A percentile compares a stretch with the other conserved stretches of the same genome.
Evolutionary conservation across 768 basidiomycete species (phyloP).

Genomic region (Psilocybe tampanensis): DNA sequence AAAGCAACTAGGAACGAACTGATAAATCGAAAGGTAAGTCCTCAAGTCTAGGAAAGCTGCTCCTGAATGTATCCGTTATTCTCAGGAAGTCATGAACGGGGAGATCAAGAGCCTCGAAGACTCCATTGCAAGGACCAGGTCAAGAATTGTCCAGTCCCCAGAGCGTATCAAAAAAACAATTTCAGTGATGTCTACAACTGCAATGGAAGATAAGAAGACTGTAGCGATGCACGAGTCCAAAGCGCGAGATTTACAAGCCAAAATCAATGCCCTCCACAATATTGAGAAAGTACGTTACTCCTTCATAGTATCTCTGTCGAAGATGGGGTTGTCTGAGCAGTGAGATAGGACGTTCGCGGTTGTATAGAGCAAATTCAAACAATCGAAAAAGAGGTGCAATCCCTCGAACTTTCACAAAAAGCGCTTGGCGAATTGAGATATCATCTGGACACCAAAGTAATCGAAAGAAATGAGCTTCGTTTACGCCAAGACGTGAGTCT

Average conservation of each 20-base stretch:
- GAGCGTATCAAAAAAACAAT: constrained; percentile 88
- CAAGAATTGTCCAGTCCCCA: constrained; percentile 88
- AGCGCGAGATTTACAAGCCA: constrained; percentile 74
- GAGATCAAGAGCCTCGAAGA: constrained; percentile 64
- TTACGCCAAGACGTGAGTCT: constrained; percentile 63
- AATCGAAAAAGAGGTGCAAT: constrained; percentile 66
- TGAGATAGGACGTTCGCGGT: constrained; percentile 62
- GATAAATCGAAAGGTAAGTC: constrained; percentile 61
- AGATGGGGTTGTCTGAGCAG: constrained; percentile 1
- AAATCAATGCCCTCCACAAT: constrained; percentile 67
- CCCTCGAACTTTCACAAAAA: constrained; percentile 67
- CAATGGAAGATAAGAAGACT: constrained; percentile 70
- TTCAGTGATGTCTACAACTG: constrained; percentile 66
- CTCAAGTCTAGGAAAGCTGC: neutral
- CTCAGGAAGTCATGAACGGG: constrained; percentile 60
- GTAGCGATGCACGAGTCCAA: constrained; percentile 71
- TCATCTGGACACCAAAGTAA: constrained; percentile 69
- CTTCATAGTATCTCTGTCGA: neutral
- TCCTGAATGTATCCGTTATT: neutral
- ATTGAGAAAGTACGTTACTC: constrained; percentile 67
- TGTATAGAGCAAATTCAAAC: constrained; percentile 78
- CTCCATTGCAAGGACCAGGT: constrained; percentile 60
- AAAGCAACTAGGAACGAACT: constrained; percentile 71
- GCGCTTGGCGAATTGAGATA: constrained; percentile 70
- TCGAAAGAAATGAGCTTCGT: constrained; percentile 71